Evolutionary conservation across 2,329 filamentous ascomycete species (phyloP).

Genomic region (Eutypa lata): DNA sequence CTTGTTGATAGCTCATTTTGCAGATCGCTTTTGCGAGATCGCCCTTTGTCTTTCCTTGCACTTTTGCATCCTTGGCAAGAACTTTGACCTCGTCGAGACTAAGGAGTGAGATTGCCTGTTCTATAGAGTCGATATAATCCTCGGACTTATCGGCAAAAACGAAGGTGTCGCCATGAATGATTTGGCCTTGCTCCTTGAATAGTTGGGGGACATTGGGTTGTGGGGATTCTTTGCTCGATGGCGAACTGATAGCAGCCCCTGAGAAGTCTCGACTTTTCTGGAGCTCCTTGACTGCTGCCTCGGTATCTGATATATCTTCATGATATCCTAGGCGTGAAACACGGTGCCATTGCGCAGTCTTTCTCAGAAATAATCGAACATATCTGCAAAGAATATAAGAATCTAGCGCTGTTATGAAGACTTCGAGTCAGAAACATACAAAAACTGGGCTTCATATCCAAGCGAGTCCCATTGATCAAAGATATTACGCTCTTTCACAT

Average conservation of each 20-base stretch:
- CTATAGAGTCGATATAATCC: conserved; percentile 68
- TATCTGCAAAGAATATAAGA: conserved; percentile 55
- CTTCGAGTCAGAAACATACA: conserved; percentile 52
- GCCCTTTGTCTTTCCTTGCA: conserved; percentile 83
- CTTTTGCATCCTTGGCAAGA: conserved; percentile 81
- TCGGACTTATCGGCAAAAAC: conserved; percentile 78
- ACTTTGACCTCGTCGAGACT: conserved; percentile 83
- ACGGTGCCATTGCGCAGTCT: conserved; percentile 88
- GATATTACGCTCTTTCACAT: conserved; percentile 71
- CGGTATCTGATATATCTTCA: conserved; percentile 74
- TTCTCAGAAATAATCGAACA: conserved; percentile 87
- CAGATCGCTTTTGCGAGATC: conserved; percentile 74
- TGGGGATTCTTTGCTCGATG: conserved; percentile 9
- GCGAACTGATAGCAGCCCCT: conserved; percentile 9
- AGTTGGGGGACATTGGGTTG: conserved; percentile 25
- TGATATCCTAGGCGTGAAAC: conserved; percentile 75
- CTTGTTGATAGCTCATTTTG: conserved; percentile 71
- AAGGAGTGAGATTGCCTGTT: conserved; percentile 79
- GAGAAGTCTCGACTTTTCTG: conserved; percentile 59
- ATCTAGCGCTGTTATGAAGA: neutral
- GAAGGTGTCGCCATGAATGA: conserved; percentile 54
- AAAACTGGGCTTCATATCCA: conserved; percentile 82
- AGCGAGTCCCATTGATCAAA: conserved; percentile 74
- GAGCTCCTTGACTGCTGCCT: conserved; percentile 61
- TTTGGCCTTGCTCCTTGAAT: conserved; percentile 35